phyloP scores from a whole-genome alignment of 2,329 filamentous ascomycete species.

The Alternaria sp. region DNA sequence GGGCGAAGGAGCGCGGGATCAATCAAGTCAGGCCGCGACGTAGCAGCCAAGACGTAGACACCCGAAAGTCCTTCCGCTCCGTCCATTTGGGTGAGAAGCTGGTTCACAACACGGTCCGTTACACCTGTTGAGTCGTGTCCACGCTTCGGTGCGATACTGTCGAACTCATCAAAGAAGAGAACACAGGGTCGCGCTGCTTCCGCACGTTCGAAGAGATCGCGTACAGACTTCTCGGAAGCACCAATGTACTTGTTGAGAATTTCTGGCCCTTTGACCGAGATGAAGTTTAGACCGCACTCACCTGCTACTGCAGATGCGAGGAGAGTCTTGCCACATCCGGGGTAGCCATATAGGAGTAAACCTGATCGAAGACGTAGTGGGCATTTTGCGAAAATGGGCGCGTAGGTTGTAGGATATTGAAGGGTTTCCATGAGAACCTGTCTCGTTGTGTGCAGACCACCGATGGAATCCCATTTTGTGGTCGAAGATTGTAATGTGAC shows the following conservation, averaged over 20 bases:
- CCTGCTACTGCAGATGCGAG: conserved; percentile 96
- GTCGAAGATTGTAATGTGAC: conserved; percentile 93
- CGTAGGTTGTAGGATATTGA: conserved; percentile 97
- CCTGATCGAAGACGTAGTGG: conserved; percentile 94
- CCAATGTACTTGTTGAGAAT: conserved; percentile 99
- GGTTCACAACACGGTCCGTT: conserved; percentile 98
- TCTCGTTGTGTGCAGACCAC: conserved; percentile 84
- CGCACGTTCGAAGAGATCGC: conserved; percentile 93
- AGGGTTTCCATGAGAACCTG: conserved; percentile 93
- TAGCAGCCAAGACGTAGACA: conserved; percentile 96
- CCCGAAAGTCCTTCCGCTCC: conserved; percentile 94
- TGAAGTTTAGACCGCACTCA: conserved; percentile 98
- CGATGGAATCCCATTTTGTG: conserved; percentile 91
- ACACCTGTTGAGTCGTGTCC: conserved; percentile 97
- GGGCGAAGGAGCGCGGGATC: conserved; percentile 92
- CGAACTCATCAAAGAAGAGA: conserved; percentile 98
- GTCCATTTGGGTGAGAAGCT: conserved; percentile 98
- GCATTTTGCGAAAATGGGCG: conserved; percentile 95
- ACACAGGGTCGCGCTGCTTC: conserved; percentile 91
- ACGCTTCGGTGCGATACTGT: conserved; percentile 95
- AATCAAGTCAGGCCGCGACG: conserved; percentile 90
- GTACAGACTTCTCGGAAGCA: conserved; percentile 93
- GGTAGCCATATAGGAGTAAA: conserved; percentile 91
- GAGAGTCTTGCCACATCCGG: conserved; percentile 95
- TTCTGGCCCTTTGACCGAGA: conserved; percentile 96